Evolutionary conservation across 352 stramenopile species (phyloP).

Genomic region (Globisporangium recalcitrans): DNA sequence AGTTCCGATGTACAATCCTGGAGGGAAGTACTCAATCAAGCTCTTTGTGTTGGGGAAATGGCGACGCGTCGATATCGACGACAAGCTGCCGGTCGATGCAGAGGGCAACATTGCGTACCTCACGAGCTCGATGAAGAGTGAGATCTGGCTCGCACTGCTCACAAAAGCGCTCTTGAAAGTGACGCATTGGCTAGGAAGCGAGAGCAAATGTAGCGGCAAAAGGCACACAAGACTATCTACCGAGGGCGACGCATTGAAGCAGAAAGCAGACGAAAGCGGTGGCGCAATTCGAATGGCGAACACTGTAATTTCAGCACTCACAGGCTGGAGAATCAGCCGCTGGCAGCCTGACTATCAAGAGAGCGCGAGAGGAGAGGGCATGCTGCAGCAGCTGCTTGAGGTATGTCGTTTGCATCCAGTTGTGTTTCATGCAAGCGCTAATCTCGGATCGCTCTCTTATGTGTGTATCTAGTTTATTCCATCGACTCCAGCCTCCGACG

Average conservation of each 20-base stretch:
- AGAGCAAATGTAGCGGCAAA: background rate
- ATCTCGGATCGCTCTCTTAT: background rate
- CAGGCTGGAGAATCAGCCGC: constrained; percentile 53
- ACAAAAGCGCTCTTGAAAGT: constrained; percentile 76
- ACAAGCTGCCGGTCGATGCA: constrained; percentile 52
- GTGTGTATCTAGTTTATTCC: constrained; percentile 12
- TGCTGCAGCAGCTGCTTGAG: constrained; percentile 35
- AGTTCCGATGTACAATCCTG: constrained; percentile 53
- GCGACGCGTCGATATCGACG: constrained; percentile 66
- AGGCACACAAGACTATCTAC: background rate
- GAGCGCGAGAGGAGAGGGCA: constrained; percentile 24
- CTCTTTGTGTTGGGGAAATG: constrained; percentile 70
- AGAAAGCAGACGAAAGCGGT: background rate
- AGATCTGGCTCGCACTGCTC: constrained; percentile 66
- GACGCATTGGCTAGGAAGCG: constrained; percentile 35
- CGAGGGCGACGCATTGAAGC: background rate
- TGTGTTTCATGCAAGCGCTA: background rate
- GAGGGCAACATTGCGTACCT: constrained; percentile 47
- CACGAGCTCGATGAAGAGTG: constrained; percentile 48
- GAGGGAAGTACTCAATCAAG: constrained; percentile 73
- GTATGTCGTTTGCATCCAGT: constrained; percentile 7
- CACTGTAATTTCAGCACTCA: constrained; percentile 37
- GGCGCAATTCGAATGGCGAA: constrained; percentile 24
- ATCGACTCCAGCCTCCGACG: background rate
- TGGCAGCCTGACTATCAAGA: constrained; percentile 17